phyloP scores from a whole-genome alignment of 139 green algal genomes.

The Coelastrella sp. region DNA sequence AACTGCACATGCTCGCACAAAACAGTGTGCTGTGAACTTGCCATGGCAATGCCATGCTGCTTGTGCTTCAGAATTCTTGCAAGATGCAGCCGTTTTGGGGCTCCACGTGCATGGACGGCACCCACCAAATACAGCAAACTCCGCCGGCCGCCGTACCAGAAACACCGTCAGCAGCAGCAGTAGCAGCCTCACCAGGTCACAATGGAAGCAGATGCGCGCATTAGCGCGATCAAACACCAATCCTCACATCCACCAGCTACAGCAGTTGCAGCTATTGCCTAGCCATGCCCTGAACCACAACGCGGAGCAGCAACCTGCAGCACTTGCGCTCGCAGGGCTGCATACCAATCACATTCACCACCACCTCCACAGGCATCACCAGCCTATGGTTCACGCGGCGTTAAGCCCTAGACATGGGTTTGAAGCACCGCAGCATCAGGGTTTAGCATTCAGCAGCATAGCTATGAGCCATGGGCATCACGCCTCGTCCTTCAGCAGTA shows the following conservation, averaged over 20 bases:
- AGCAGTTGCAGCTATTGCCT: constrained; percentile 28
- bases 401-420: not conserved
- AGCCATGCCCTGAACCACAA: not conserved
- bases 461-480: not conserved
- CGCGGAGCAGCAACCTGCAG: not conserved
- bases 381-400: not conserved
- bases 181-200: not conserved
- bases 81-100: not conserved
- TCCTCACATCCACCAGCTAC: constrained; percentile 12
- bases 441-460: not conserved
- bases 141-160: not conserved
- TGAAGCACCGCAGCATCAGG: not conserved
- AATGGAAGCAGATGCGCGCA: constrained; percentile 31
- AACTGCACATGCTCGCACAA: no score
- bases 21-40: no score
- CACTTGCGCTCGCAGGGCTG: not conserved
- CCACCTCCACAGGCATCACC: not conserved
- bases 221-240: constrained; percentile 17
- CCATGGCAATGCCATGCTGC: no score
- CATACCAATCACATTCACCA: not conserved
- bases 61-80: not conserved
- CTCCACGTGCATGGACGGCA: not conserved
- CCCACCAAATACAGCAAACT: not conserved
- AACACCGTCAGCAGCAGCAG: not conserved
- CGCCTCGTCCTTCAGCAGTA: not conserved